Conservation (phyloP, 106 monocot species). For the Iris macrosiphon region DNA sequence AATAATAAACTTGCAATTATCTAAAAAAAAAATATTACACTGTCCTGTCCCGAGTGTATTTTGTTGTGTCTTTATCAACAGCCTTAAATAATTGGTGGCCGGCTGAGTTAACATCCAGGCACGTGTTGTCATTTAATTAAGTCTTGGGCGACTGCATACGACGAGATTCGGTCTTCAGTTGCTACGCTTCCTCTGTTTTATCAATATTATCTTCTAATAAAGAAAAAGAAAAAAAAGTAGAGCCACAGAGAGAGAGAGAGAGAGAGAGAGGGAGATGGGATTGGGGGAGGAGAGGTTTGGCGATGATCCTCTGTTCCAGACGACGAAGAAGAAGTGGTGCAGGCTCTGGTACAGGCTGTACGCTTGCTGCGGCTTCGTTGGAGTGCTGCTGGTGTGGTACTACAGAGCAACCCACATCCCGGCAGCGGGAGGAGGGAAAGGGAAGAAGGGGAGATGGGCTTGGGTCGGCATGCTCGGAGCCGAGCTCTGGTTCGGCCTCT, state of each 20-base stretch:
- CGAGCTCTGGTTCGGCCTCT: conserved; percentile 59
- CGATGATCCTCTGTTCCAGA: conserved; percentile 31
- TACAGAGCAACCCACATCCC: conserved; percentile 37
- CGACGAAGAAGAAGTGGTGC: conserved; percentile 24
- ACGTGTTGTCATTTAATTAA: too few species aligned
- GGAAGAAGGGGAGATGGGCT: conserved; percentile 26
- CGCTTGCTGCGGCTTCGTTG: conserved; percentile 20
- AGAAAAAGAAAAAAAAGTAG: too few species aligned
- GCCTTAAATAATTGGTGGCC: too few species aligned
- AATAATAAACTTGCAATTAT: too few species aligned
- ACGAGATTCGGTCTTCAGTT: too few species aligned
- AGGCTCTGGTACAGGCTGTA: conserved; percentile 25
- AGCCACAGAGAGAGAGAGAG: background rate
- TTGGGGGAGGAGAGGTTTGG: background rate
- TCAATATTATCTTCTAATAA: too few species aligned
- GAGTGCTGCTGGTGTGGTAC: conserved; percentile 27
- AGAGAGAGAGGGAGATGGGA: background rate
- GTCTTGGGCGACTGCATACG: too few species aligned
- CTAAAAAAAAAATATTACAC: too few species aligned
- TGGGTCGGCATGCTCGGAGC: conserved; percentile 50
- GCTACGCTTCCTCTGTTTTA: too few species aligned
- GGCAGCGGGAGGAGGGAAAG: conserved; percentile 3
- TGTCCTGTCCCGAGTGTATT: too few species aligned
- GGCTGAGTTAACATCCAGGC: too few species aligned
- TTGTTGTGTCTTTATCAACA: too few species aligned